Base-by-base conservation (phyloP, 192 early-diverging fungal genomes). In the Spinellus fusiger region DNA sequence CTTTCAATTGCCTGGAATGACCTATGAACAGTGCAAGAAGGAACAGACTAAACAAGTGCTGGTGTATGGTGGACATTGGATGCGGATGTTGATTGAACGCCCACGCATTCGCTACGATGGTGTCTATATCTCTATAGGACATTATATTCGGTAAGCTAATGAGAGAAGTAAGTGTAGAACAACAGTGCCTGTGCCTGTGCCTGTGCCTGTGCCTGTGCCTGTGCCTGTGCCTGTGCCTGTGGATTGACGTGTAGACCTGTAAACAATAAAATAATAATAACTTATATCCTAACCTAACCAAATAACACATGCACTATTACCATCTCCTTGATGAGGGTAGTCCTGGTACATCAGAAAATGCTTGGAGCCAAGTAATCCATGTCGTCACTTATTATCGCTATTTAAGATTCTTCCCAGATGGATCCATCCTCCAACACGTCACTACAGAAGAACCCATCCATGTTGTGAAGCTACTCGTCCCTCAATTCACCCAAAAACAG, bases 331-430 rank as follows among this genome's bases (percentile, higher is more conserved):
- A 35, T 47, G 49, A 23, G 33, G 35, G 8, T 56, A 66, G 73
- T 28, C 61, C 64, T 33, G 75, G 71, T 1, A 48, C 50, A 22
- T 59, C 64, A 48, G 71, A 77, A 27, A 73, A 47, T 25, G 8
- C 53, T 7, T 73, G 71, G 75, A 56, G 62, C 51, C 71, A 73
- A 47, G 68, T 68, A 0, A 62, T 77, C 49, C 75, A 77, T 49
- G 15, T 78, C 12, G 67, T 78, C 10, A 76, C 71, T 5, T 78
- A 78, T 62, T 66, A 73, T 49, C 50, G 75, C n/a, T 74, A 70
- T 47, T 10, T 78, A 12, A 34, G 74, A 4, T 78, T 78, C 37
- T 78, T 77, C 29, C 50, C 70, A 2, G 56, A 76, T 56, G 74
- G 75, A 29, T 59, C 59, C 6, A 54, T 76, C 12, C 28, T 73